These are phyloP conservation scores for Pseudozyma hubeiensis DNA, from an alignment of 1,284 basidiomycete genomes.

Conservation along the genomic window DNA sequence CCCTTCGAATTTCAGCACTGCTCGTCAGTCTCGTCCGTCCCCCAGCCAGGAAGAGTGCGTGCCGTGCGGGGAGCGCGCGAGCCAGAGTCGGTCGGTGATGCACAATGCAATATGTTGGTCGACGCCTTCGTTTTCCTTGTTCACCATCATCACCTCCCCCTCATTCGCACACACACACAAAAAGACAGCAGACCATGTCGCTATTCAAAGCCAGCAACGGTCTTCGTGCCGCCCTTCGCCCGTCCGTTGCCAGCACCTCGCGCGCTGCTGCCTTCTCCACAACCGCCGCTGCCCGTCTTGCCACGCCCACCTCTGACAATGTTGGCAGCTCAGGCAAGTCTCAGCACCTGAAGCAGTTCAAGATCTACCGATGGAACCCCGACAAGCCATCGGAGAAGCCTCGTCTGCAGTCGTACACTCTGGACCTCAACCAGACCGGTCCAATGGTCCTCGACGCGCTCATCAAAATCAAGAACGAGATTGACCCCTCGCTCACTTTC, in stretches of 20 bases:
- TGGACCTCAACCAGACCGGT: conserved; percentile 93
- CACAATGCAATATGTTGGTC: not conserved
- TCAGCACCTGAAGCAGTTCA: conserved; percentile 65
- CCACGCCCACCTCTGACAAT: conserved; percentile 59
- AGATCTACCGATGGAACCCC: conserved; percentile 76
- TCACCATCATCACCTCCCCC: conserved; percentile 8
- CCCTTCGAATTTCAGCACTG: conserved; percentile 1
- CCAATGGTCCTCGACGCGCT: conserved; percentile 92
- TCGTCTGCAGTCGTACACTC: conserved; percentile 86
- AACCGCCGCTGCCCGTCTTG: conserved; percentile 54
- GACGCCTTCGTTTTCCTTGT: not conserved
- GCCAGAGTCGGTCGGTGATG: conserved; percentile 5
- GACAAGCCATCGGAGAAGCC: conserved; percentile 94
- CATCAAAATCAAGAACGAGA: conserved; percentile 99
- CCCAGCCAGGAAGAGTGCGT: not conserved
- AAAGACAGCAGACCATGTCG: conserved; percentile 26
- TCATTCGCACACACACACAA: conserved; percentile 3
- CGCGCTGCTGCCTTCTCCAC: conserved; percentile 56
- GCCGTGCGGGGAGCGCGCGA: conserved; percentile 3
- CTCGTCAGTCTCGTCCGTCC: conserved; percentile 5
- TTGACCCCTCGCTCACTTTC: conserved; percentile 96
- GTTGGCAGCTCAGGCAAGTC: conserved; percentile 51
- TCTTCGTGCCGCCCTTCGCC: conserved; percentile 41
- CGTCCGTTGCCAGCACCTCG: conserved; percentile 34
- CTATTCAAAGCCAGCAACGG: conserved; percentile 43